Base-by-base conservation (phyloP, 176 grass and related monocot species). In the Oryza nivara region DNA sequence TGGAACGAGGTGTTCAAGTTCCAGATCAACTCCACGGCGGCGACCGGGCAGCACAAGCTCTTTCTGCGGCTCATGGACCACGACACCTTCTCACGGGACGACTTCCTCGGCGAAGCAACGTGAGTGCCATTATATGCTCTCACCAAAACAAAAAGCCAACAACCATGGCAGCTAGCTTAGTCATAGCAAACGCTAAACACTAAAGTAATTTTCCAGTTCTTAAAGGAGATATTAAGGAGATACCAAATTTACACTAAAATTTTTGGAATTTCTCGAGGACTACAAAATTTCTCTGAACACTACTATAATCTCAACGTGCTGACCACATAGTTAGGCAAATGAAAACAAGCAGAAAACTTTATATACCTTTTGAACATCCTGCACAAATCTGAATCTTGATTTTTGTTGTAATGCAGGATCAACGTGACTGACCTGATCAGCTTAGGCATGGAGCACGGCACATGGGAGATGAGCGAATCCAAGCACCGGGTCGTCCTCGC, bases 1-100 rank as follows among this genome's bases (percentile, higher is more conserved):
- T 98, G 96, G 96, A 93, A 95, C 75, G 89, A 98, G 80, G 87
- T 94, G 67, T 90, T 98, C 70, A 95, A 82, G 75, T 95, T 95
- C 77, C 77, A 83, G 67, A 88, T 98, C 47, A 91, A 87, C 77
- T 75, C 91, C 7, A 51, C 90, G 1, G 92, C 66, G 6, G 64
- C 70, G 16, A 85, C 63, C 73, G 68, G 11, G 61, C 92, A 95
- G 47, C 92, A 98, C 89, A 93, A 93, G 73, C 72, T 98, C 46
- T 19, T 89, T 63, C 49, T 98, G 32, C 90, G 91, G 65, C 54
- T 98, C 78, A 70, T 94, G 80, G 95, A 98, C 80, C 84, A 90
- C 35, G 92, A 98, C 85, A 30, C 78, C 67, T 90, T 98, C 80
- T 91, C 92, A 72, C 38, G 75, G 19, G 92, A 95, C 36, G 95